phyloP scores from a whole-genome alignment of 495 filamentous ascomycete genomes.

The Glonium stellatum region DNA sequence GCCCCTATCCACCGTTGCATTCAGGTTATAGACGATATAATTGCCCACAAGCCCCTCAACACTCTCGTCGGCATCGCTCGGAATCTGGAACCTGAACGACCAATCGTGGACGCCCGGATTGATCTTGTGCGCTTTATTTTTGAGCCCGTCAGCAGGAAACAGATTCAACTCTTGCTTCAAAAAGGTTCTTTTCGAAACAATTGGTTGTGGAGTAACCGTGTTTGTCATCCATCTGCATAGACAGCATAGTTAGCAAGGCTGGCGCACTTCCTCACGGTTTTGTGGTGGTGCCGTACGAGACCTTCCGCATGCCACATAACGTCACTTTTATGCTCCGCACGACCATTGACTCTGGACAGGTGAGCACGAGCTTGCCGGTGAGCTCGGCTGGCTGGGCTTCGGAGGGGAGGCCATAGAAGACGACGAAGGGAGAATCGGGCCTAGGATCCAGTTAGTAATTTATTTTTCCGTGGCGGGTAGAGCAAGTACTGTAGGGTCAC shows the following conservation, averaged over 20 bases:
- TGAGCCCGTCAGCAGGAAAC: constrained; percentile 24
- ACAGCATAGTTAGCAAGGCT: neutral
- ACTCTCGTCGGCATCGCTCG: constrained; percentile 74
- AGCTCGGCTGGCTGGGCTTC: constrained; percentile 32
- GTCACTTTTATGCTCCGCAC: constrained; percentile 33
- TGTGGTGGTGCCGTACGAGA: constrained; percentile 28
- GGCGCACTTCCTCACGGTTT: neutral
- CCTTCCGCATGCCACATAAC: constrained; percentile 33
- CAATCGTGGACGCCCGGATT: constrained; percentile 81
- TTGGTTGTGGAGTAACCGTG: constrained; percentile 28
- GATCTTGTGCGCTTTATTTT: constrained; percentile 52
- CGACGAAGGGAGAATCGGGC: constrained; percentile 34
- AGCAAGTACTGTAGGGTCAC: neutral
- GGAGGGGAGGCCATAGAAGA: constrained; percentile 35
- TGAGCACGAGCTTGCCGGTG: constrained; percentile 35
- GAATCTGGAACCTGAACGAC: constrained; percentile 72
- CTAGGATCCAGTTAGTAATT: constrained; percentile 19
- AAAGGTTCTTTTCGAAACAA: constrained; percentile 31
- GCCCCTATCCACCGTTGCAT: constrained; percentile 74
- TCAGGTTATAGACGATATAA: constrained; percentile 79
- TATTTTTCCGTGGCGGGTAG: neutral
- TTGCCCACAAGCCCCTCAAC: constrained; percentile 77
- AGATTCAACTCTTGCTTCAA: constrained; percentile 29
- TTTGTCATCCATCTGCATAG: constrained; percentile 22
- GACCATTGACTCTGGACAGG: constrained; percentile 30